Conservation (phyloP, 2,329 filamentous ascomycete species). For the Neophaeococcomyces mojaviensis region DNA sequence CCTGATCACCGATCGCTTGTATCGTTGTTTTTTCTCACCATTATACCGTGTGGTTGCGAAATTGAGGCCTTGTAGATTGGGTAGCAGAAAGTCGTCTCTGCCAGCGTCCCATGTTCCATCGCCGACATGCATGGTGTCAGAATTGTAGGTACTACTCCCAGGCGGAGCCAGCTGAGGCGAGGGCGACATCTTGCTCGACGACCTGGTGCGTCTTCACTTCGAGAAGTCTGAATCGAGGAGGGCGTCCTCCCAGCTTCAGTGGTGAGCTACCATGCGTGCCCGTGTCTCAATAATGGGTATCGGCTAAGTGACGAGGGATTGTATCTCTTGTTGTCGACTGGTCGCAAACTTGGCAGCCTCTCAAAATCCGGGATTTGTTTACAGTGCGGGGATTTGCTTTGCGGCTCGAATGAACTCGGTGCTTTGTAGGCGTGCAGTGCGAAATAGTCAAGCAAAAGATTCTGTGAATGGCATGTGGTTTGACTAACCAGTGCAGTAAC, state of each 20-base stretch:
- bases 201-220: not conserved
- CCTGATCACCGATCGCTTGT: not conserved
- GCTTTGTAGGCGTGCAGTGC: too few relatives aligned
- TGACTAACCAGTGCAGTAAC: too few relatives aligned
- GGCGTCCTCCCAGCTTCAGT: slow-evolving; percentile 15
- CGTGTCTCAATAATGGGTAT: not conserved
- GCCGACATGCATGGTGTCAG: slow-evolving; percentile 55
- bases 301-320: not conserved
- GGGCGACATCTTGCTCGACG: slow-evolving; percentile 28
- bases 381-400: too few relatives aligned
- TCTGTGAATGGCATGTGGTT: too few relatives aligned
- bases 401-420: too few relatives aligned
- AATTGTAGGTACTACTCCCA: slow-evolving; percentile 55
- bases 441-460: not conserved
- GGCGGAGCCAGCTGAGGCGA: slow-evolving; percentile 44
- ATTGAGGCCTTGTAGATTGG: slow-evolving; percentile 57
- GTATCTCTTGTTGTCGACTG: not conserved
- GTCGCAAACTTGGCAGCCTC: too few relatives aligned
- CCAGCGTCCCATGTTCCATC: slow-evolving; percentile 60
- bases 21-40: slow-evolving; percentile 36
- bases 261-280: slow-evolving; percentile 13
- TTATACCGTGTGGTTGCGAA: slow-evolving; percentile 62
- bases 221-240: slow-evolving; percentile 13
- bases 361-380: too few relatives aligned
- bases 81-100: slow-evolving; percentile 56